Percentiles rank a stretch among this genome's conserved stretches.
Conservation (phyloP, 768 basidiomycete genomes). For the Boletus bicolor region DNA sequence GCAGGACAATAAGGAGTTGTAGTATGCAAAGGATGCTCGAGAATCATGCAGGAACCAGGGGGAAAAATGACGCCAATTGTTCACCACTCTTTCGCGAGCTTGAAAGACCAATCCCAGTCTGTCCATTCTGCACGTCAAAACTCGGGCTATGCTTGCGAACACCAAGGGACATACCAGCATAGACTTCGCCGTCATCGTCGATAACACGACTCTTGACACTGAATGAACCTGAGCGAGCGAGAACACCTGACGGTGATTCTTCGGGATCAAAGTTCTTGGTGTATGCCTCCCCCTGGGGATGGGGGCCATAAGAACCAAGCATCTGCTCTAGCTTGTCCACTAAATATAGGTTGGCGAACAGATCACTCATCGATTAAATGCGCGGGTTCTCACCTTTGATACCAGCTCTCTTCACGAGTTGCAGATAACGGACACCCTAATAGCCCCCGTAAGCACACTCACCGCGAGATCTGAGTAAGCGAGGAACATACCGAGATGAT, state of each 20-base stretch:
- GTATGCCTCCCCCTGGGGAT: constrained; percentile 60
- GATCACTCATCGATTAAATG: not conserved
- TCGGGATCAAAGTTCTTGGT: constrained; percentile 74
- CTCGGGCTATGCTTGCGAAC: not conserved
- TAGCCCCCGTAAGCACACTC: constrained; percentile 21
- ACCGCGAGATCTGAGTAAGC: not conserved
- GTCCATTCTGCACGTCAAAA: constrained; percentile 9
- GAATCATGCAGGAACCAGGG: constrained; percentile 21
- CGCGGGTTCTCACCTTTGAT: constrained; percentile 54
- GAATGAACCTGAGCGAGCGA: constrained; percentile 82
- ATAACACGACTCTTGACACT: constrained; percentile 75
- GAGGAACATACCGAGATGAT: constrained; percentile 67
- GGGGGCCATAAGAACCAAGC: constrained; percentile 90
- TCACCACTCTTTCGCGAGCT: constrained; percentile 90
- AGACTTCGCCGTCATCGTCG: constrained; percentile 83
- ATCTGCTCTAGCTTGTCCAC: constrained; percentile 93
- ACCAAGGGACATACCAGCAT: constrained; percentile 56
- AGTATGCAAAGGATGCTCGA: constrained; percentile 30
- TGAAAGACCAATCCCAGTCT: constrained; percentile 73
- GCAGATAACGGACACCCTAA: constrained; percentile 81
- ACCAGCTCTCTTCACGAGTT: constrained; percentile 80
- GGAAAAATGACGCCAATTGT: constrained; percentile 10
- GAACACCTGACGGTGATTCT: constrained; percentile 70
- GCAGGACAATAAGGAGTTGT: constrained; percentile 20
- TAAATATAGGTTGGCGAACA: constrained; percentile 28